Percentiles rank a stretch among this genome's conserved stretches.
Conservation (phyloP, 176 grass and related monocot species). For the Bolboschoenus planiculmis region DNA sequence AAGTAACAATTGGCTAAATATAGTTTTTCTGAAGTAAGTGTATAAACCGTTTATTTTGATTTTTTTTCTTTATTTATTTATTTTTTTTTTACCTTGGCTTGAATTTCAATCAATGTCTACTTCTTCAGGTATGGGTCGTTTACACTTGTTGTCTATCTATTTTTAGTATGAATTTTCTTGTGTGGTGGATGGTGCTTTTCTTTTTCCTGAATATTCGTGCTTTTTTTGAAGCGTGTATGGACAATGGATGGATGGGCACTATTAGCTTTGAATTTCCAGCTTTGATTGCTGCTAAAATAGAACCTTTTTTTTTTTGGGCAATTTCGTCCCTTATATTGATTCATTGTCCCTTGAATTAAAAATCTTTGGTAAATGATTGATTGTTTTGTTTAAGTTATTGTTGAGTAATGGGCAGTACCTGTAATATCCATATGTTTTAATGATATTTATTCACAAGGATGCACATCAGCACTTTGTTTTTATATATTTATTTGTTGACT, state of each 20-base stretch:
- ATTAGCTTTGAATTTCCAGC: neutral
- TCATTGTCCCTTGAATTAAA: neutral
- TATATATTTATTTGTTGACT: too few species aligned
- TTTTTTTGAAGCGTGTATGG: neutral
- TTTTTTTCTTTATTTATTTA: neutral
- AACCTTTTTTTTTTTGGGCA: neutral
- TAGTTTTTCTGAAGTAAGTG: constrained; percentile 4
- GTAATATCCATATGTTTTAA: neutral
- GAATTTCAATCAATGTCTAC: neutral
- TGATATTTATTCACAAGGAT: too few species aligned
- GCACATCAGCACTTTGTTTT: too few species aligned
- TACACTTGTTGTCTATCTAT: neutral
- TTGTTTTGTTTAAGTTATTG: neutral
- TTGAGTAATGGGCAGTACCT: neutral
- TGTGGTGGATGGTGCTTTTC: neutral
- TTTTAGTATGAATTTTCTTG: neutral
- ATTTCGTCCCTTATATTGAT: neutral
- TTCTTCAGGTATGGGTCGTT: neutral
- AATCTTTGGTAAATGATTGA: neutral
- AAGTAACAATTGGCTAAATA: constrained; percentile 2
- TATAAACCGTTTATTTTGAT: neutral
- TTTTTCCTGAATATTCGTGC: neutral
- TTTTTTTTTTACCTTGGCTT: neutral
- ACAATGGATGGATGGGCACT: neutral
- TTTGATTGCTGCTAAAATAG: neutral